Percentiles rank a stretch among this genome's conserved stretches.
Evolutionary conservation across 2,329 filamentous ascomycete species (phyloP).

Genomic region (Hyphodiscus sp.): DNA sequence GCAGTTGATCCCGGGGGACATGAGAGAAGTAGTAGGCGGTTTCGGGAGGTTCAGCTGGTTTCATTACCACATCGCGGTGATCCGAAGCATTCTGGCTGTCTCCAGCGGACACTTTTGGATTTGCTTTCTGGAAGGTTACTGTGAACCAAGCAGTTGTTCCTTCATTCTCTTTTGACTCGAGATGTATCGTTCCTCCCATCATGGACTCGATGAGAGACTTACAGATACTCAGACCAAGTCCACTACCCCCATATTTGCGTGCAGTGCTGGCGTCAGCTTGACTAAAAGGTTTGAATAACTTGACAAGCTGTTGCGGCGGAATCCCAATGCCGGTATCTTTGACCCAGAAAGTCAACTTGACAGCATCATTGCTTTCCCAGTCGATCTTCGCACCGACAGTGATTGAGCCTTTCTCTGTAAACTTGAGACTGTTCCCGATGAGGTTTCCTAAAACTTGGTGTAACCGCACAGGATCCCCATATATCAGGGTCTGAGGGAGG

Average conservation of each 20-base stretch:
- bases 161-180: constrained; percentile 67
- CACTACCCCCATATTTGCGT: constrained; percentile 85
- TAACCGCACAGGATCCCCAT: constrained; percentile 59
- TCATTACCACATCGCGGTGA: constrained; percentile 33
- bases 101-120: constrained; percentile 50
- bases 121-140: constrained; percentile 78
- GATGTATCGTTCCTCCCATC: constrained; percentile 77
- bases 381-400: constrained; percentile 74
- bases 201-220: constrained; percentile 91
- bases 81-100: constrained; percentile 38
- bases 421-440: constrained; percentile 89
- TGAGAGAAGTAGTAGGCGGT: constrained; percentile 57
- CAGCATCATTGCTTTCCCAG: constrained; percentile 60
- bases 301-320: constrained; percentile 70
- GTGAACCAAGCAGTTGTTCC: constrained; percentile 75
- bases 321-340: constrained; percentile 90
- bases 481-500: constrained; percentile 59
- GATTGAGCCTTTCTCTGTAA: constrained; percentile 80
- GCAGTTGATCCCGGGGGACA: constrained; percentile 70
- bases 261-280: constrained; percentile 89
- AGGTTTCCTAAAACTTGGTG: constrained; percentile 73
- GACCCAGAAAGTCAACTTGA: constrained; percentile 78
- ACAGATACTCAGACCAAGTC: constrained; percentile 86
- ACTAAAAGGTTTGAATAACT: constrained; percentile 86
- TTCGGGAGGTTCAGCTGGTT: constrained; percentile 34